phyloP scores from a whole-genome alignment of 2,329 filamentous ascomycete genomes.

The Beauveria pseudobassiana region DNA sequence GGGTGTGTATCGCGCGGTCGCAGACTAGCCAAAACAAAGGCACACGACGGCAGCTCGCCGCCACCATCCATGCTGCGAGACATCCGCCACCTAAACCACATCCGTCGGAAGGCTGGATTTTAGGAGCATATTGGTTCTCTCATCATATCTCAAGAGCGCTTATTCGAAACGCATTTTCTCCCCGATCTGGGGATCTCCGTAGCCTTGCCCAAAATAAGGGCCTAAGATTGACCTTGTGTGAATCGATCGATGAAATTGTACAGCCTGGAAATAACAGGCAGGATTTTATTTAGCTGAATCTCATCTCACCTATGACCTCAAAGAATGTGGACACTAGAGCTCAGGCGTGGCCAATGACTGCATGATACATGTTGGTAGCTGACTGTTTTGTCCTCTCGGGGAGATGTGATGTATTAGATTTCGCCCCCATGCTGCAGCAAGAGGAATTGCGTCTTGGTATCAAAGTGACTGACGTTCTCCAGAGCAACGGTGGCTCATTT shows the following conservation, averaged over 20 bases:
- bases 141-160: not conserved
- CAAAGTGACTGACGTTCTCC: no score
- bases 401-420: no score
- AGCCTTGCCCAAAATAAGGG: not conserved
- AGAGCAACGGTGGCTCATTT: no score
- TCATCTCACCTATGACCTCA: not conserved
- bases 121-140: not conserved
- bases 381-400: no score
- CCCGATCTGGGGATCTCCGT: not conserved
- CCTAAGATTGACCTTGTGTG: not conserved
- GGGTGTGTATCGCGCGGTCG: slow-evolving; percentile 31
- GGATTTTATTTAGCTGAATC: slow-evolving; percentile 2
- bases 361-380: no score
- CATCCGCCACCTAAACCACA: slow-evolving; percentile 6
- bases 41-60: not conserved
- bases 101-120: slow-evolving; percentile 6
- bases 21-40: slow-evolving; percentile 11
- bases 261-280: not conserved
- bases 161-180: not conserved
- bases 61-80: slow-evolving; percentile 1
- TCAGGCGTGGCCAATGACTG: not conserved
- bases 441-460: no score
- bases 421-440: no score
- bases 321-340: not conserved
- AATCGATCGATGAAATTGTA: not conserved